Evolutionary conservation across 768 basidiomycete genomes (phyloP).

Genomic region (Boletus barrowsii): DNA sequence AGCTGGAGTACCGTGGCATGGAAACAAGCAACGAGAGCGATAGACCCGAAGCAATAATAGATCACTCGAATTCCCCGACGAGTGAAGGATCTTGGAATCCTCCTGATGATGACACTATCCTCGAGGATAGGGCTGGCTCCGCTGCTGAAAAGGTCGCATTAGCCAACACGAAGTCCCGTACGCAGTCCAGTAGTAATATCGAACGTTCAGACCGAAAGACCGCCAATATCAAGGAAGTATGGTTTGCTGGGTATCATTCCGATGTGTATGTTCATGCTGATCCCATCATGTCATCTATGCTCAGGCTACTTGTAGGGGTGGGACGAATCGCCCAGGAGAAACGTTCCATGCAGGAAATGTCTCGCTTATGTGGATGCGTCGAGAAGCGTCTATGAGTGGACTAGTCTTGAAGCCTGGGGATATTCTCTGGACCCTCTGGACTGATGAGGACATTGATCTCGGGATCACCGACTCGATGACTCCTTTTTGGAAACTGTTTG

Average conservation of each 20-base stretch:
- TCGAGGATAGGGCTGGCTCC: not conserved
- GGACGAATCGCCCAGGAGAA: constrained; percentile 1
- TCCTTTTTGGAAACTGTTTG: not conserved
- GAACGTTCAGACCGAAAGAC: not conserved
- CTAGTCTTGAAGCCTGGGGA: constrained; percentile 4
- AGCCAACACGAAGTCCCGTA: not conserved
- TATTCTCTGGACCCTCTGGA: constrained; percentile 7
- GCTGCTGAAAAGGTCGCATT: not conserved
- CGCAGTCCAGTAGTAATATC: not conserved
- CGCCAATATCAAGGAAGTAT: constrained; percentile 4
- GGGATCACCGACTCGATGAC: constrained; percentile 2
- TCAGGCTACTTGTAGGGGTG: not conserved
- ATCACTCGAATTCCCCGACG: not conserved
- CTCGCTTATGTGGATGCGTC: constrained; percentile 6
- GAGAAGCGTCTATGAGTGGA: not conserved
- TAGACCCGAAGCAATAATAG: not conserved
- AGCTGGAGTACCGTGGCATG: not conserved
- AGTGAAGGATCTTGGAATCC: not conserved
- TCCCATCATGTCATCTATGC: not conserved
- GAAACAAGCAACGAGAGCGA: not conserved
- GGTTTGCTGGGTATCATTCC: constrained; percentile 6
- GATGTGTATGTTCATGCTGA: not conserved
- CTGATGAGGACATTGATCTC: constrained; percentile 2
- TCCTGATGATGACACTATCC: not conserved
- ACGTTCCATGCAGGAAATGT: constrained; percentile 5